Evolutionary conservation across 2,329 filamentous ascomycete species (phyloP).

Genomic region (Aspergillus sp.): DNA sequence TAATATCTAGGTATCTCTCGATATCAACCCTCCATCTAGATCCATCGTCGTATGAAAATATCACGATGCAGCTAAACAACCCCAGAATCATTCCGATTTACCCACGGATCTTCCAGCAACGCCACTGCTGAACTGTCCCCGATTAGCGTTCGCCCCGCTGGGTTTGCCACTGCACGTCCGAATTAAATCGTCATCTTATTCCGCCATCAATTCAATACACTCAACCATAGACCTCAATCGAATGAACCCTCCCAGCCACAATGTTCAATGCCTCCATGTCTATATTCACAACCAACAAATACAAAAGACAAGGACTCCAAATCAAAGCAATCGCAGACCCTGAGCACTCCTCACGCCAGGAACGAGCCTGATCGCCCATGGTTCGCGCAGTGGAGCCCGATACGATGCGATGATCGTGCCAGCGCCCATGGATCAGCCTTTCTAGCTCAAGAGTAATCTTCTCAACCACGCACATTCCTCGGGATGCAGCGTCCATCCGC

Average conservation of each 20-base stretch:
- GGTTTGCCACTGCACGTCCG: background rate
- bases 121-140: too few species aligned
- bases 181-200: background rate
- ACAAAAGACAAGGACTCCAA: too few species aligned
- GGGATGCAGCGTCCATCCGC: too few species aligned
- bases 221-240: too few species aligned
- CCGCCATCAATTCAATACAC: background rate
- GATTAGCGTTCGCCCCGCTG: too few species aligned
- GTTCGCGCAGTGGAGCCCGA: background rate
- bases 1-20: too few species aligned
- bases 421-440: background rate
- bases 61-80: too few species aligned
- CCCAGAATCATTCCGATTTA: too few species aligned
- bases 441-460: background rate
- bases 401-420: background rate
- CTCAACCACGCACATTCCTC: too few species aligned
- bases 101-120: too few species aligned
- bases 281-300: background rate
- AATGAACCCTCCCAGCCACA: background rate
- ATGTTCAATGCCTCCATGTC: background rate
- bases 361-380: background rate
- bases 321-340: background rate
- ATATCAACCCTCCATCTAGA: too few species aligned
- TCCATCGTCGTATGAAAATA: too few species aligned
- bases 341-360: background rate